Evolutionary conservation across 495 filamentous ascomycete species (phyloP).

Genomic region (Gamarada debralockiae): DNA sequence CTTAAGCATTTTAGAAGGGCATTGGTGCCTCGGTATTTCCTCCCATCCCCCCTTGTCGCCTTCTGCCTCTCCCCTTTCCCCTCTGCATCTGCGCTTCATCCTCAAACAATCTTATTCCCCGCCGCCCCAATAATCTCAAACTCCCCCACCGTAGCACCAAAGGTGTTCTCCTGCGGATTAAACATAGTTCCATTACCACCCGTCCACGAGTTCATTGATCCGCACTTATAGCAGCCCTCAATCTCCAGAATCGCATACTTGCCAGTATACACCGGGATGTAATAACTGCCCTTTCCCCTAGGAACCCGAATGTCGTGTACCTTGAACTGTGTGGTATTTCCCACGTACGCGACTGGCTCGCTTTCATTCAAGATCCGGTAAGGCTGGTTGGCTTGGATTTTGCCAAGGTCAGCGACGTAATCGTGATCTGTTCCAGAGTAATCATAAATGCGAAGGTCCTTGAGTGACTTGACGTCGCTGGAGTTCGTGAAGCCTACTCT

Average conservation of each 20-base stretch:
- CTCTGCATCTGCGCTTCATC: background rate
- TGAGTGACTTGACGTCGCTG: background rate
- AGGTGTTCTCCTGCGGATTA: constrained; percentile 28
- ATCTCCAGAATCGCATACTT: constrained; percentile 38
- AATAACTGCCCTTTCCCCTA: too few relatives aligned
- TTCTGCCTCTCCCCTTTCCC: background rate
- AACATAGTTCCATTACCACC: background rate
- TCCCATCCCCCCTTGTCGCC: too few relatives aligned
- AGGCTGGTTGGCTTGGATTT: too few relatives aligned
- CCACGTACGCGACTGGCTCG: background rate
- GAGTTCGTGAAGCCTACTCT: constrained; percentile 51
- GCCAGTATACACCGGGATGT: constrained; percentile 17
- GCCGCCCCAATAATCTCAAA: constrained; percentile 36
- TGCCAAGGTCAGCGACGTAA: too few relatives aligned
- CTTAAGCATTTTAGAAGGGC: too few relatives aligned
- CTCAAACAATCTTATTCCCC: background rate
- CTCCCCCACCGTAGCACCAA: constrained; percentile 67
- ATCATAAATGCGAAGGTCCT: too few relatives aligned
- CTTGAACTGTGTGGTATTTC: constrained; percentile 1
- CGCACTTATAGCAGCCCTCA: constrained; percentile 31
- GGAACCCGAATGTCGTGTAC: too few relatives aligned
- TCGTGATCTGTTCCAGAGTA: too few relatives aligned
- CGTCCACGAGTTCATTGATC: background rate
- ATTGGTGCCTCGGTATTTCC: too few relatives aligned
- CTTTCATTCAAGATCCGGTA: too few relatives aligned